phyloP scores from a whole-genome alignment of 1,139 yeast genomes.

The Kurtzmaniella quercitrusa region DNA sequence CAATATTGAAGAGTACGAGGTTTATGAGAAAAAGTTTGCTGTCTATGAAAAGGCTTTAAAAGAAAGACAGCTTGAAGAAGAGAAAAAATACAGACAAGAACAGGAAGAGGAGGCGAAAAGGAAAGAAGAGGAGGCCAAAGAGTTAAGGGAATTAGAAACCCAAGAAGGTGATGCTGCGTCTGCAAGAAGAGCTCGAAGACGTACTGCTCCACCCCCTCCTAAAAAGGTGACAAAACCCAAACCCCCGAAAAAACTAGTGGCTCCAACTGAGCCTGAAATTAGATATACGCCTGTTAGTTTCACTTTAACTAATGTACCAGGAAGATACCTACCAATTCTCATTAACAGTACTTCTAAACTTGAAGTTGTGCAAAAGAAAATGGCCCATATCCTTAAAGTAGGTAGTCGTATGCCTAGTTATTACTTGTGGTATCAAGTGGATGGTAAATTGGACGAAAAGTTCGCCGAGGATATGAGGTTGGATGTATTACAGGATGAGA shows the following conservation, averaged over 20 bases:
- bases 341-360: slow-evolving; percentile 60
- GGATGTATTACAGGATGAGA: slow-evolving; percentile 37
- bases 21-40: slow-evolving; percentile 37
- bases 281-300: slow-evolving; percentile 63
- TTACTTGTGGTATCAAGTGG: slow-evolving; percentile 82
- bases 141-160: slow-evolving; percentile 11
- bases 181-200: slow-evolving; percentile 3
- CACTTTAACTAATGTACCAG: slow-evolving; percentile 58
- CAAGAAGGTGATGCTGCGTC: slow-evolving; percentile 5
- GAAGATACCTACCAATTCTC: slow-evolving; percentile 64
- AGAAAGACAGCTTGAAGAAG: slow-evolving; percentile 19
- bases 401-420: slow-evolving; percentile 63
- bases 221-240: slow-evolving; percentile 15
- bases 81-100: slow-evolving; percentile 22
- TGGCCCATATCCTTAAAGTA: slow-evolving; percentile 55
- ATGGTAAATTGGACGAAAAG: slow-evolving; percentile 67
- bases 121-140: slow-evolving; percentile 18
- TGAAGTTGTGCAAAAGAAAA: slow-evolving; percentile 52
- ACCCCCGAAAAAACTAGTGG: slow-evolving; percentile 17
- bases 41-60: slow-evolving; percentile 25
- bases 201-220: slow-evolving; percentile 11
- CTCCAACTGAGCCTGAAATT: slow-evolving; percentile 38
- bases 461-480: slow-evolving; percentile 47
- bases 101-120: slow-evolving; percentile 20
- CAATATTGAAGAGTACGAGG: slow-evolving; percentile 45